Conservation (phyloP, 768 basidiomycete species). For the Auricularia cornea region DNA sequence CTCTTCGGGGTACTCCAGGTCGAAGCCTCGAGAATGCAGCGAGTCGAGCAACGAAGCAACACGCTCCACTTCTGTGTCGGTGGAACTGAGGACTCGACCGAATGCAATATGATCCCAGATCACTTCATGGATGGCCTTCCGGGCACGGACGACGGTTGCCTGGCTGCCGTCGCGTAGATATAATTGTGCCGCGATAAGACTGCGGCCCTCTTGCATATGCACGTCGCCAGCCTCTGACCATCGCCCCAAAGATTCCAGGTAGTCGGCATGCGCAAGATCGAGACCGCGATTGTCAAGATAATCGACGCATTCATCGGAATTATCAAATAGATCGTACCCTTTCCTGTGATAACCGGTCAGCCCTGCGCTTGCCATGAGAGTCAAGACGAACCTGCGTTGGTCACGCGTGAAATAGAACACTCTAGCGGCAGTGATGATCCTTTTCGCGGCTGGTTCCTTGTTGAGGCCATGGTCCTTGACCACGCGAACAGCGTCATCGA, state of each 20-base stretch:
- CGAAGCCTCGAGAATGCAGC: too few species aligned
- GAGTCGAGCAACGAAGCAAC: too few species aligned
- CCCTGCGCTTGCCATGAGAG: background rate
- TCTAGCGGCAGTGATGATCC: conserved; percentile 36
- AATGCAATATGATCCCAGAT: too few species aligned
- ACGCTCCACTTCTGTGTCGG: too few species aligned
- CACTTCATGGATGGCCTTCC: too few species aligned
- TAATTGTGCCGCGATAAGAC: conserved; percentile 37
- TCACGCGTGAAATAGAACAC: conserved; percentile 36
- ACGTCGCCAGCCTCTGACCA: conserved; percentile 46
- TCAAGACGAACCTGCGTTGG: conserved; percentile 27
- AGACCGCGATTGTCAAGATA: conserved; percentile 50
- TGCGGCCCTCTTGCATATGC: conserved; percentile 39
- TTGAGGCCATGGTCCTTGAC: conserved; percentile 31
- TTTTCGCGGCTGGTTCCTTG: conserved; percentile 20
- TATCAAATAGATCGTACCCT: conserved; percentile 38
- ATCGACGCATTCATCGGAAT: conserved; percentile 44
- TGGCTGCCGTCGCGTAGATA: conserved; percentile 36
- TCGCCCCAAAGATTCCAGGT: conserved; percentile 36
- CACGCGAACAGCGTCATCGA: conserved; percentile 46
- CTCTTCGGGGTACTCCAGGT: too few species aligned
- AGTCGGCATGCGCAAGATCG: conserved; percentile 36
- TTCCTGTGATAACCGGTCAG: conserved; percentile 28
- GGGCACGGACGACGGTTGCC: too few species aligned
- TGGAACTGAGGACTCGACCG: too few species aligned